A percentile compares a stretch with the other conserved stretches of the same genome.
Conservation (phyloP, 192 early-diverging fungal species). For the Nowakowskiella sp. region DNA sequence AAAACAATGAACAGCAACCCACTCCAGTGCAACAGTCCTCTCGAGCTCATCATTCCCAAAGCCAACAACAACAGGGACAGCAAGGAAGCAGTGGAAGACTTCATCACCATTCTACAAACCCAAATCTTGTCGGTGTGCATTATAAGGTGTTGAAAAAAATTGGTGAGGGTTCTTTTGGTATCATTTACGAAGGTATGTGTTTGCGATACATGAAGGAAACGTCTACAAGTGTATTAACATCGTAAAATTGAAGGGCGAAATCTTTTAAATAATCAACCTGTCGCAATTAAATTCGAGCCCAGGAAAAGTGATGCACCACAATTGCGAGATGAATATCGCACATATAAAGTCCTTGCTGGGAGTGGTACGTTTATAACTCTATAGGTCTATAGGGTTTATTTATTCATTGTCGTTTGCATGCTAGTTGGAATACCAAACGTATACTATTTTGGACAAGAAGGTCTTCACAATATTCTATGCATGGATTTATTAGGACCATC, state of each 20-base stretch:
- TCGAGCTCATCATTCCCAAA: too few species aligned
- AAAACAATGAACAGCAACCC: too few species aligned
- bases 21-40: too few species aligned
- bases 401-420: not conserved
- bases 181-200: conserved; percentile 91
- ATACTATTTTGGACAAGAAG: conserved; percentile 96
- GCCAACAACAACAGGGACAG: too few species aligned
- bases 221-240: not conserved
- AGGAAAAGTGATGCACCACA: conserved; percentile 96
- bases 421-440: conserved; percentile 79
- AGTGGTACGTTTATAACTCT: conserved; percentile 6
- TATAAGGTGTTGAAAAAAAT: conserved; percentile 93
- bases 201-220: not conserved
- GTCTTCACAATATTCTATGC: conserved; percentile 88
- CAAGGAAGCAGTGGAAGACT: too few species aligned
- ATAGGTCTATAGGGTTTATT: not conserved
- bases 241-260: conserved; percentile 57
- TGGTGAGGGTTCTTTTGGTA: conserved; percentile 96
- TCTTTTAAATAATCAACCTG: conserved; percentile 80
- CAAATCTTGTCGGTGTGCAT: conserved; percentile 92
- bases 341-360: conserved; percentile 87
- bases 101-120: too few species aligned
- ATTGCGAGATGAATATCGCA: conserved; percentile 89
- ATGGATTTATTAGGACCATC: conserved; percentile 90
- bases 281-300: conserved; percentile 97